Evolutionary conservation across 768 basidiomycete species (phyloP).

Genomic region (Trametes coccinea): DNA sequence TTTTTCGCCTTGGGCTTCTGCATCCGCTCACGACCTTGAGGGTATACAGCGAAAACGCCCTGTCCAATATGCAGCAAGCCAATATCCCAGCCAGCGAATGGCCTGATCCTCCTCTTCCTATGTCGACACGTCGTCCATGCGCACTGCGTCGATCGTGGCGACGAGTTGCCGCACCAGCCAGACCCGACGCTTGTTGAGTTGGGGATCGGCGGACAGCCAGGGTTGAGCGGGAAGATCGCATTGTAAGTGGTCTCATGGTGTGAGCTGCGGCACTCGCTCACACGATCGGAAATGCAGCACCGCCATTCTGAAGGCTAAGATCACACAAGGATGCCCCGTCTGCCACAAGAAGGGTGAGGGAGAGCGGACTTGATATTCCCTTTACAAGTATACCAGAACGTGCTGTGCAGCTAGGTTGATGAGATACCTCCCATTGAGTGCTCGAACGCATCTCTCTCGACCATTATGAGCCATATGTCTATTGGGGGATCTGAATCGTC

Average conservation of each 20-base stretch:
- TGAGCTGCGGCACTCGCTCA: not conserved
- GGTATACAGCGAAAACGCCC: conserved; percentile 49
- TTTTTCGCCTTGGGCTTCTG: not conserved
- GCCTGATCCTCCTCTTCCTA: conserved; percentile 73
- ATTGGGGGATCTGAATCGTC: too few relatives aligned
- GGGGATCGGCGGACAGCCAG: conserved; percentile 39
- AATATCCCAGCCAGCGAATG: conserved; percentile 57
- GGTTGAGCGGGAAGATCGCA: conserved; percentile 72
- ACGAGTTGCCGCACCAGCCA: conserved; percentile 59
- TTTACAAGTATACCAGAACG: not conserved
- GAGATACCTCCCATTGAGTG: not conserved
- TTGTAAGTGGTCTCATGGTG: conserved; percentile 53
- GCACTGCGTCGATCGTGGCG: conserved; percentile 66
- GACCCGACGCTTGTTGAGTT: conserved; percentile 54
- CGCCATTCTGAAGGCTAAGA: conserved; percentile 63
- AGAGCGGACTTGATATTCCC: conserved; percentile 14
- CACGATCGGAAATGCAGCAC: conserved; percentile 45
- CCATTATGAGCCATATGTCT: too few relatives aligned
- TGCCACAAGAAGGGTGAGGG: conserved; percentile 66
- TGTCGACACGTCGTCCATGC: conserved; percentile 90
- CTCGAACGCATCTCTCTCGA: not conserved
- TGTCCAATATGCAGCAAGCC: conserved; percentile 71
- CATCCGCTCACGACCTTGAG: not conserved
- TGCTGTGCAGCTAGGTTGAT: not conserved
- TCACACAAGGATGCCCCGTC: conserved; percentile 75